Conservation (phyloP, 345 rosid genomes). For the Turnera subulata region DNA sequence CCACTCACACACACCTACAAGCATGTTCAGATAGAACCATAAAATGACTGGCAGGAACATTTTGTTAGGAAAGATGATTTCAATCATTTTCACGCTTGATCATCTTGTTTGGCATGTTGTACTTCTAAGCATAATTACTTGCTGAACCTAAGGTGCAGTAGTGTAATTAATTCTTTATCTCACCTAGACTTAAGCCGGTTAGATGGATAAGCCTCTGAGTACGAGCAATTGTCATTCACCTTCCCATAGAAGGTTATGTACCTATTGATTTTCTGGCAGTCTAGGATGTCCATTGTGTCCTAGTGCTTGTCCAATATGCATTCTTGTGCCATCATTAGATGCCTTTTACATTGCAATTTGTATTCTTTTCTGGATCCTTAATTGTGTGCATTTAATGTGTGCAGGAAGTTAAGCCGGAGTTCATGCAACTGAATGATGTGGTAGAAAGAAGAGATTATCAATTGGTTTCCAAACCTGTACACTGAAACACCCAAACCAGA, state of each 20-base stretch:
- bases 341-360: too few species aligned
- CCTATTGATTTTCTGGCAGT: not conserved
- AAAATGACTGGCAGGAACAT: too few species aligned
- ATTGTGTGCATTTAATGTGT: not conserved
- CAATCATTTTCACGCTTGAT: too few species aligned
- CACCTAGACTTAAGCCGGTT: too few species aligned
- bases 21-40: not conserved
- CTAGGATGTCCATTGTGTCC: not conserved
- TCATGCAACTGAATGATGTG: constrained; percentile 14
- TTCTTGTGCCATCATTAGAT: not conserved
- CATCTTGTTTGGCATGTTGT: too few species aligned
- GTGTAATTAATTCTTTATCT: too few species aligned
- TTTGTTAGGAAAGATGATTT: too few species aligned
- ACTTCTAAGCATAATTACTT: too few species aligned
- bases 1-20: too few species aligned
- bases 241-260: not conserved
- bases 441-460: not conserved
- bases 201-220: not conserved
- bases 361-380: too few species aligned
- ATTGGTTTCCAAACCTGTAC: too few species aligned
- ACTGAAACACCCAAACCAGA: not conserved
- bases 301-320: not conserved
- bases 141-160: too few species aligned
- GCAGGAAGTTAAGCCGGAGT: not conserved
- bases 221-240: not conserved